phyloP scores from a whole-genome alignment of 1,139 yeast genomes.

The Suhomyces coccinellae region DNA sequence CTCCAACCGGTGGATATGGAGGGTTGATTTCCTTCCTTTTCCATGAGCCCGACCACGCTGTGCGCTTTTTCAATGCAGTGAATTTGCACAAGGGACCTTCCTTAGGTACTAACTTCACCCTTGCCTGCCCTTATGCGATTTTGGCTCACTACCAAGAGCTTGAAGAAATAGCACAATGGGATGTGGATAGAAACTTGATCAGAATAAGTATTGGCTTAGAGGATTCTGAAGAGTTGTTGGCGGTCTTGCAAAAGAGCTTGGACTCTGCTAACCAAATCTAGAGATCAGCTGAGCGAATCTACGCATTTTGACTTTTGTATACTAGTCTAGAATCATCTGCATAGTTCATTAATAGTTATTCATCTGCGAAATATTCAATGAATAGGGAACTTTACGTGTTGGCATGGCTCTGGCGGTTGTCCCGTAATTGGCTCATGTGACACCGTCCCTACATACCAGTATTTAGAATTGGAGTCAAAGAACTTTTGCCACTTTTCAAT shows the following conservation, averaged over 20 bases:
- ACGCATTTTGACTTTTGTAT: not conserved
- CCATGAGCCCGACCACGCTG: conserved; percentile 64
- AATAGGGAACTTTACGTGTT: conserved; percentile 39
- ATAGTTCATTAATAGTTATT: not conserved
- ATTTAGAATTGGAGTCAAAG: conserved; percentile 46
- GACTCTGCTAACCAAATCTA: conserved; percentile 47
- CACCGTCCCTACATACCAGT: conserved; percentile 68
- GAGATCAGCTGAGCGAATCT: not conserved
- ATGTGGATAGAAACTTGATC: conserved; percentile 77
- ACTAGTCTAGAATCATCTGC: not conserved
- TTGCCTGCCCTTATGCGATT: conserved; percentile 89
- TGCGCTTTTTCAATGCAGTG: conserved; percentile 71
- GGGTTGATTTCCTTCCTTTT: conserved; percentile 83
- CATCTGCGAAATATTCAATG: not conserved
- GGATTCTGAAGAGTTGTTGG: conserved; percentile 53
- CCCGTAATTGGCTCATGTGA: conserved; percentile 37
- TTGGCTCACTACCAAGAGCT: conserved; percentile 86
- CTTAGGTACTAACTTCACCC: conserved; percentile 88
- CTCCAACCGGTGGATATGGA: conserved; percentile 84
- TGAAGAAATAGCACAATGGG: conserved; percentile 81
- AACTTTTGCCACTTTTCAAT: conserved; percentile 53
- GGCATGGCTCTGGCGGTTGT: conserved; percentile 40
- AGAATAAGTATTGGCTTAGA: conserved; percentile 87
- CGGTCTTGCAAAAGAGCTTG: conserved; percentile 58
- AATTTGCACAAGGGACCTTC: conserved; percentile 90